Evolutionary conservation across 2,329 filamentous ascomycete genomes (phyloP).

Genomic region (Monosporascus sp.): DNA sequence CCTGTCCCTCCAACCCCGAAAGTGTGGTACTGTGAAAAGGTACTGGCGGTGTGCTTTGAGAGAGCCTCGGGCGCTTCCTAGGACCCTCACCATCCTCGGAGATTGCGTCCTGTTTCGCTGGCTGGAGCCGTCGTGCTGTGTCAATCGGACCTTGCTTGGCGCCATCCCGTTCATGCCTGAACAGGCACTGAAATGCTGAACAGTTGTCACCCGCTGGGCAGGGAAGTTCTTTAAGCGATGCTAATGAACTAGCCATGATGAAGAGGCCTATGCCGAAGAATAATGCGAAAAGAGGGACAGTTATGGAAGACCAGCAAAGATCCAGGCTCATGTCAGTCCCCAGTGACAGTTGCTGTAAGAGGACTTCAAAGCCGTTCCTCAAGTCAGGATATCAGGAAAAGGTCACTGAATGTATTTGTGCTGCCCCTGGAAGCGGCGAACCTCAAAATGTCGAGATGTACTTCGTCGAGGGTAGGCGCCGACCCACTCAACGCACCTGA

Average conservation of each 20-base stretch:
- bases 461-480: too few species aligned
- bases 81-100: neutral
- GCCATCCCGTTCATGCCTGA: slow-evolving; percentile 37
- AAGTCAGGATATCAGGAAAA: too few species aligned
- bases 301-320: too few species aligned
- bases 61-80: neutral
- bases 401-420: too few species aligned
- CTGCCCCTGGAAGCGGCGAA: too few species aligned
- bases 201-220: slow-evolving; percentile 45
- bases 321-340: too few species aligned
- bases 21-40: neutral
- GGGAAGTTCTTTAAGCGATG: slow-evolving; percentile 42
- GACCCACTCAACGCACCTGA: too few species aligned
- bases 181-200: slow-evolving; percentile 46
- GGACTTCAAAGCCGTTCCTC: too few species aligned
- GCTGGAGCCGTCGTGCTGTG: slow-evolving; percentile 1
- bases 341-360: too few species aligned
- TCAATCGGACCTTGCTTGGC: slow-evolving; percentile 5
- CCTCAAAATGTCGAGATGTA: too few species aligned
- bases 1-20: neutral
- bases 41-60: neutral
- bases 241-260: slow-evolving; percentile 23
- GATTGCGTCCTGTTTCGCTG: neutral
- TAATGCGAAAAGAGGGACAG: neutral
- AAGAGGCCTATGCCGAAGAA: neutral